Evolutionary conservation across 768 basidiomycete genomes (phyloP), one percentile per base, ranked within the genome.

Genomic region (button mushroom (Agaricus bisporus)): DNA sequence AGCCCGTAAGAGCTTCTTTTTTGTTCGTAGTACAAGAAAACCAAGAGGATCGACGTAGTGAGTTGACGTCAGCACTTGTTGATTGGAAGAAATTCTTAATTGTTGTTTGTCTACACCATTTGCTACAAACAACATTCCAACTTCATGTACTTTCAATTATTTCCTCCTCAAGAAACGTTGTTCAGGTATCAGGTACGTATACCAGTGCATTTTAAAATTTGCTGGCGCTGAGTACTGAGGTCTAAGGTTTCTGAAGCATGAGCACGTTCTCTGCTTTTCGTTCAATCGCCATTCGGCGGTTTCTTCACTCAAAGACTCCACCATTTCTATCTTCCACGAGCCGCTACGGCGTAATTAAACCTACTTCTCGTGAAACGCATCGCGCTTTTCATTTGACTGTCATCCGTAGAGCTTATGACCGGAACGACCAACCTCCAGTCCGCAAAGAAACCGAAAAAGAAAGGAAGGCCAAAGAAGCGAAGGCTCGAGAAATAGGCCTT

Each of bases 401-500:
- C 29, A 11, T 9, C 17, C 46, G 15, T 5, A 22, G 29, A 36
- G 32, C n/a, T 29, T 48, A 47, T 39, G 32, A 48, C 5, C 48
- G 42, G 22, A 48, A 54, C 25, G 35, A 3, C 14, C 53, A 41
- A 48, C 5, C 50, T n/a, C 15, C 11, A 32, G 39, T 29, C 39
- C n/a, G 6, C 28, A 42, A 35, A 10, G 46, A 48, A 28, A 5
- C 52, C 22, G 1, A 15, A 10, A 38, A 29, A 26, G 17, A 32
- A 15, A 38, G 26, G 20, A 48, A 48, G 35, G 28, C 18, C 9
- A 42, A 22, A 26, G 47, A 48, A 28, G 17, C 9, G 7, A 42
- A 48, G n/a, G 18, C 14, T 5, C 48, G 41, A 43, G 53, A 54
- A 42, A 54, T 54, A 41, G 53, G 53, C 12, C 47, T 54, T 17